Evolutionary conservation across 495 filamentous ascomycete species (phyloP).

Genomic region (Penicillium malachiteum): DNA sequence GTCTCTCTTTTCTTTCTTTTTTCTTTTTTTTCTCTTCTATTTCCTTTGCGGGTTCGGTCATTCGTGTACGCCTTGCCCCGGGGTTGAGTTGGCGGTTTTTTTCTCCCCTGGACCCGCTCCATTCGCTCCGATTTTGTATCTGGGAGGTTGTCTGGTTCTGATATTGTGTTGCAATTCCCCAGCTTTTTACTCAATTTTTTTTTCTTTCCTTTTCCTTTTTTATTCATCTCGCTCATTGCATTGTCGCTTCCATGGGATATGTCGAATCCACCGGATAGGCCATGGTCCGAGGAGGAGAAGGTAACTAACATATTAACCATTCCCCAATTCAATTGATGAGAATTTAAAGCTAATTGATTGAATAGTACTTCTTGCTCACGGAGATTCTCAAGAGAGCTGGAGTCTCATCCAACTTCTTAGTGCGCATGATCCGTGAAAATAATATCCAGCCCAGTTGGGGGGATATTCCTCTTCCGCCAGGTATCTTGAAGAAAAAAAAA

Average conservation of each 20-base stretch:
- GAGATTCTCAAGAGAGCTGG: constrained; percentile 61
- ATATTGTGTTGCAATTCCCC: constrained; percentile 10
- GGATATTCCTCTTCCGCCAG: constrained; percentile 57
- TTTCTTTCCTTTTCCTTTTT: constrained; percentile 8
- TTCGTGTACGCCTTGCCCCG: not conserved
- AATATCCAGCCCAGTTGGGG: constrained; percentile 54
- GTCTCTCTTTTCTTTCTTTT: constrained; percentile 16
- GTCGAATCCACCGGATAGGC: constrained; percentile 49
- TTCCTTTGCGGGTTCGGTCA: not conserved
- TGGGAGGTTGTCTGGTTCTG: constrained; percentile 33
- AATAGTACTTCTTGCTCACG: constrained; percentile 53
- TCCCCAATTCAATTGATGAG: too few relatives aligned
- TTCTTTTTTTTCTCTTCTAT: constrained; percentile 13
- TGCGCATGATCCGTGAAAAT: constrained; percentile 48
- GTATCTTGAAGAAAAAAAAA: constrained; percentile 25
- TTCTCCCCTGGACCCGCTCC: constrained; percentile 10
- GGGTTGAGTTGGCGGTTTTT: not conserved
- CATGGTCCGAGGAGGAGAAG: constrained; percentile 61
- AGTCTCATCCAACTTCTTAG: constrained; percentile 48
- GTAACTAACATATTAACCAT: constrained; percentile 34
- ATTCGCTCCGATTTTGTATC: constrained; percentile 23
- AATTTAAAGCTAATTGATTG: constrained; percentile 2
- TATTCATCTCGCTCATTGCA: not conserved
- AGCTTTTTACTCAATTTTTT: constrained; percentile 11
- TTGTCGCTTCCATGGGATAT: constrained; percentile 45